Percentiles rank a stretch among this genome's conserved stretches.
These are phyloP conservation scores for Corrigiola litoralis DNA, from an alignment of 179 eudicot genomes.

Conservation along the genomic window DNA sequence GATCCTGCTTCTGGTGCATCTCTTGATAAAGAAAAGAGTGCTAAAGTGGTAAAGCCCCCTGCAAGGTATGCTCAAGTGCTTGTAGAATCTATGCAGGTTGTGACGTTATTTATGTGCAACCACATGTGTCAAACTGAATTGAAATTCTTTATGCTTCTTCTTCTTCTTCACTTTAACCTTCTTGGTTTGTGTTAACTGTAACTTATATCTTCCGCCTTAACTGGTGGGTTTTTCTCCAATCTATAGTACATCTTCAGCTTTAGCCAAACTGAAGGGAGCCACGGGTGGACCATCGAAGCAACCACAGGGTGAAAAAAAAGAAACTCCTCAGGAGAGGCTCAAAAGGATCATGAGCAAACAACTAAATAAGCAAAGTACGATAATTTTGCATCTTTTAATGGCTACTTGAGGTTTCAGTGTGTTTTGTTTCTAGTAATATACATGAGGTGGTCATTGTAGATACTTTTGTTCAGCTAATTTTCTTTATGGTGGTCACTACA, in stretches of 20 bases:
- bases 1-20: conserved; percentile 98
- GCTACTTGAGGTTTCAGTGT: background rate
- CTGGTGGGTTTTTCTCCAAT: conserved; percentile 7
- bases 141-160: background rate
- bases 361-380: conserved; percentile 79
- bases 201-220: conserved; percentile 3
- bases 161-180: no score
- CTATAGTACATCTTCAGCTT: conserved; percentile 68
- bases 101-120: background rate
- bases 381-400: conserved; percentile 13
- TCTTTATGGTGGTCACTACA: conserved; percentile 25
- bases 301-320: conserved; percentile 80
- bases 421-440: background rate
- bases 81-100: background rate
- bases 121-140: background rate
- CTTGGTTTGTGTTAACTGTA: no score
- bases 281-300: conserved; percentile 51
- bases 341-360: conserved; percentile 98
- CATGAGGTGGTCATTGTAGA: background rate
- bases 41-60: conserved; percentile 53
- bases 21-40: conserved; percentile 69
- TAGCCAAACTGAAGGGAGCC: conserved; percentile 74
- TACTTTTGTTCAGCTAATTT: conserved; percentile 1
- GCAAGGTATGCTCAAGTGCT: conserved; percentile 41
- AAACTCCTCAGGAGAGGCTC: conserved; percentile 97